Evolutionary conservation across 768 basidiomycete genomes (phyloP).

Genomic region (Aureoboletus auriporus): DNA sequence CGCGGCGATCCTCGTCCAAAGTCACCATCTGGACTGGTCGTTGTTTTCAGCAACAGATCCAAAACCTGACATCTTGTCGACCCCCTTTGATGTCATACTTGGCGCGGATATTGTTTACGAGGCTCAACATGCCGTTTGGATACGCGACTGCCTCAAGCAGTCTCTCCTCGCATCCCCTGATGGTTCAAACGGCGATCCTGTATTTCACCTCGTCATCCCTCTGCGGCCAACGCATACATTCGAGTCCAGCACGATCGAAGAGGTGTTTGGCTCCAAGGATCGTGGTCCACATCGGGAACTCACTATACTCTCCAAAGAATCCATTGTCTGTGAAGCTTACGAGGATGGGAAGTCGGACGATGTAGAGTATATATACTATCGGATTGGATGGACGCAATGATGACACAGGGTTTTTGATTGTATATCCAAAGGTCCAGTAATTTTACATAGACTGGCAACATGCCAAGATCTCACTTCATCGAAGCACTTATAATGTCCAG

Average conservation of each 20-base stretch:
- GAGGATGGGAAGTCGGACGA: slow-evolving; percentile 32
- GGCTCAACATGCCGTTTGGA: slow-evolving; percentile 42
- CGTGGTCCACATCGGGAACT: slow-evolving; percentile 28
- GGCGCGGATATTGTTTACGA: slow-evolving; percentile 59
- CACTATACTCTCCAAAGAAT: slow-evolving; percentile 50
- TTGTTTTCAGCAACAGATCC: slow-evolving; percentile 13
- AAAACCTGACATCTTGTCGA: slow-evolving; percentile 22
- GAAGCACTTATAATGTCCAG: slow-evolving; percentile 58
- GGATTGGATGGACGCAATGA: slow-evolving; percentile 56
- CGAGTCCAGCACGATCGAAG: slow-evolving; percentile 59
- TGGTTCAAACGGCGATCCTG: neutral
- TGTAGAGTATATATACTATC: slow-evolving; percentile 68
- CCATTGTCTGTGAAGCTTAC: slow-evolving; percentile 50
- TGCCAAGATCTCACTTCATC: slow-evolving; percentile 51
- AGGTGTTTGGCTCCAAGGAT: slow-evolving; percentile 39
- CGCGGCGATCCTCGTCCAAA: slow-evolving; percentile 17
- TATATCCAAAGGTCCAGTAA: neutral
- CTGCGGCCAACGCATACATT: slow-evolving; percentile 57
- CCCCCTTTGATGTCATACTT: slow-evolving; percentile 45
- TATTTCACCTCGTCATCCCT: slow-evolving; percentile 77
- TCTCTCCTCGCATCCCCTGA: slow-evolving; percentile 32
- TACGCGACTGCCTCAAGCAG: slow-evolving; percentile 37
- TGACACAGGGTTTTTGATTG: neutral
- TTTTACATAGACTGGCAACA: no score
- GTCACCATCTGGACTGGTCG: slow-evolving; percentile 40